These are phyloP conservation scores for Curvularia verruculosa DNA, from an alignment of 2,329 filamentous ascomycete species.

Conservation along the genomic window DNA sequence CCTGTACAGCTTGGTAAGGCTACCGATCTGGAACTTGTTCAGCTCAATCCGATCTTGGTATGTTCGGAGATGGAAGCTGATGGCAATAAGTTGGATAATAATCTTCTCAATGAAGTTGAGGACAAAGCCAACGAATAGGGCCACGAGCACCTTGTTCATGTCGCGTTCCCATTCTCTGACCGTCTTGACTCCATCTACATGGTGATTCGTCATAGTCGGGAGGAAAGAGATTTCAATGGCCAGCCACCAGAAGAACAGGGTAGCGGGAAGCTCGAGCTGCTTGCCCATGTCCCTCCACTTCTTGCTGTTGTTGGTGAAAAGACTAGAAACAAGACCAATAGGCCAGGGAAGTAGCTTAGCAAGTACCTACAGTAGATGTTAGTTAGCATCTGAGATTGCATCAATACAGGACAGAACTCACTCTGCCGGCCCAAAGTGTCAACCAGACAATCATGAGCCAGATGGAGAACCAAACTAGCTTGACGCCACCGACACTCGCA, in stretches of 20 bases:
- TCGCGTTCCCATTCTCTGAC: slow-evolving; percentile 73
- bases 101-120: slow-evolving; percentile 92
- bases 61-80: slow-evolving; percentile 88
- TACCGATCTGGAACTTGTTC: slow-evolving; percentile 87
- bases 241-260: slow-evolving; percentile 91
- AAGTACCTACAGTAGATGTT: slow-evolving; percentile 54
- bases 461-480: slow-evolving; percentile 88
- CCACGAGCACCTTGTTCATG: slow-evolving; percentile 84
- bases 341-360: slow-evolving; percentile 69
- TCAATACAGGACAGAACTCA: slow-evolving; percentile 36
- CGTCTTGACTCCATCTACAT: slow-evolving; percentile 58
- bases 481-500: slow-evolving; percentile 73
- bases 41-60: slow-evolving; percentile 89
- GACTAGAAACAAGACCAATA: slow-evolving; percentile 68
- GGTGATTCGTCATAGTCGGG: slow-evolving; percentile 76
- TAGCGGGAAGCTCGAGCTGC: slow-evolving; percentile 82
- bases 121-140: slow-evolving; percentile 77
- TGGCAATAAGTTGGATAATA: slow-evolving; percentile 91
- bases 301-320: slow-evolving; percentile 85
- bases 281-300: slow-evolving; percentile 92
- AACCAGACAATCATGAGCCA: slow-evolving; percentile 96
- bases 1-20: slow-evolving; percentile 67
- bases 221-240: slow-evolving; percentile 84
- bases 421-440: slow-evolving; percentile 78
- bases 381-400: slow-evolving; percentile 15